These are phyloP conservation scores for Globisporangium barbulae DNA, from an alignment of 352 stramenopile species.

Conservation along the genomic window DNA sequence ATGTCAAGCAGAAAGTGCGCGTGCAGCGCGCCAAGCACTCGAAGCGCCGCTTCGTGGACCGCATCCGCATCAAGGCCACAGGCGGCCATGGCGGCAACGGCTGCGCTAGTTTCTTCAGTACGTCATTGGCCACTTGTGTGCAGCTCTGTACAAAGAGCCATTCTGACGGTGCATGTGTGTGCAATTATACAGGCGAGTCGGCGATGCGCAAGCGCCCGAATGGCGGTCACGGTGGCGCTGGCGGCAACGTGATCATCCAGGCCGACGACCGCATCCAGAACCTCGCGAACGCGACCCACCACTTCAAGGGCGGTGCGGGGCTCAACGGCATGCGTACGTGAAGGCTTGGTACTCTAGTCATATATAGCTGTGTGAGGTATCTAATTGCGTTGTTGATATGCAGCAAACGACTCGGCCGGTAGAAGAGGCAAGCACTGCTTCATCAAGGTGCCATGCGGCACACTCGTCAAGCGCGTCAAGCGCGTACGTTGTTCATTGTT, in stretches of 20 bases:
- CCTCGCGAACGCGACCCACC: slow-evolving; percentile 78
- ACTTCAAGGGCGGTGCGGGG: slow-evolving; percentile 75
- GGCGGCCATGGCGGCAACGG: slow-evolving; percentile 87
- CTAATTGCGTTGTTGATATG: slow-evolving; percentile 9
- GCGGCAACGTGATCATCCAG: slow-evolving; percentile 76
- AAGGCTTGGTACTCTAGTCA: not conserved
- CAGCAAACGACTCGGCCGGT: slow-evolving; percentile 78
- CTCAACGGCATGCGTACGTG: slow-evolving; percentile 84
- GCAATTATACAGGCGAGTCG: slow-evolving; percentile 31
- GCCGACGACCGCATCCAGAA: slow-evolving; percentile 79
- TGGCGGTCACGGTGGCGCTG: slow-evolving; percentile 79
- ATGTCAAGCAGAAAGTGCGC: slow-evolving; percentile 86
- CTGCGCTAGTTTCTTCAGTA: slow-evolving; percentile 84
- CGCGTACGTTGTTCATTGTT: slow-evolving; percentile 34
- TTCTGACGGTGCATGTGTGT: not conserved
- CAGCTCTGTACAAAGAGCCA: not conserved
- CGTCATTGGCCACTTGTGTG: not conserved
- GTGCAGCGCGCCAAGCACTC: slow-evolving; percentile 80
- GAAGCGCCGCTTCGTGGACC: slow-evolving; percentile 89
- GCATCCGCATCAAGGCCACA: slow-evolving; percentile 87
- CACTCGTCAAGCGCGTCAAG: slow-evolving; percentile 84
- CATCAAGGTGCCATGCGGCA: slow-evolving; percentile 84
- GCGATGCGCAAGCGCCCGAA: slow-evolving; percentile 78
- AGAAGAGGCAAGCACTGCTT: slow-evolving; percentile 75
- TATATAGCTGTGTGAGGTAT: not conserved